Percentiles rank a stretch among this genome's conserved stretches.
phyloP scores from a whole-genome alignment of 2,329 filamentous ascomycete genomes.

The Phaeophleospora eucalypticola region DNA sequence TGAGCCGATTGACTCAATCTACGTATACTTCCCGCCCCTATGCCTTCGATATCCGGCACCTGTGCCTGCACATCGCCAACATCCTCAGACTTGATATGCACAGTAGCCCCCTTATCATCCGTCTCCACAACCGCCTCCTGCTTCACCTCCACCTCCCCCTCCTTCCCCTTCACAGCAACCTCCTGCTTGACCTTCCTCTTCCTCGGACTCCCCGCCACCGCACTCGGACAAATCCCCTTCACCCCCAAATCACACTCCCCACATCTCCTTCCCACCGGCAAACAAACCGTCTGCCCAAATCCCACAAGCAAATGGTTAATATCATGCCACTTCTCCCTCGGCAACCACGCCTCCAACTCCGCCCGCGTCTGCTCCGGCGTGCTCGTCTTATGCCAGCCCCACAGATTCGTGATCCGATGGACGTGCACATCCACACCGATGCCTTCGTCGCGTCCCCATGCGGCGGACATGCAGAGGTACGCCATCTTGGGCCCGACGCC shows the following conservation, averaged over 20 bases:
- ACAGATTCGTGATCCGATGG: constrained; percentile 88
- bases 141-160: constrained; percentile 22
- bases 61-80: constrained; percentile 27
- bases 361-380: constrained; percentile 77
- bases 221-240: constrained; percentile 65
- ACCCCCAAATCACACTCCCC: constrained; percentile 80
- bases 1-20: neutral
- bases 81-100: constrained; percentile 28
- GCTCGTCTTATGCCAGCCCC: constrained; percentile 83
- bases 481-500: constrained; percentile 96
- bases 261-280: constrained; percentile 74
- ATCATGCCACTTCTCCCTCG: constrained; percentile 80
- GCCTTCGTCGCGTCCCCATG: constrained; percentile 65
- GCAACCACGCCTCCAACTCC: constrained; percentile 76
- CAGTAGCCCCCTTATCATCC: constrained; percentile 26
- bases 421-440: constrained; percentile 96
- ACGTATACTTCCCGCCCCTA: neutral
- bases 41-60: constrained; percentile 20
- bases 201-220: constrained; percentile 40
- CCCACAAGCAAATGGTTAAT: constrained; percentile 89
- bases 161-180: constrained; percentile 29
- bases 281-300: constrained; percentile 79
- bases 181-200: constrained; percentile 48
- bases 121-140: constrained; percentile 27
- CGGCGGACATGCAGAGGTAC: constrained; percentile 77